These are phyloP conservation scores for Golubevia pallescens DNA, from an alignment of 1,284 basidiomycete genomes.

Conservation along the genomic window DNA sequence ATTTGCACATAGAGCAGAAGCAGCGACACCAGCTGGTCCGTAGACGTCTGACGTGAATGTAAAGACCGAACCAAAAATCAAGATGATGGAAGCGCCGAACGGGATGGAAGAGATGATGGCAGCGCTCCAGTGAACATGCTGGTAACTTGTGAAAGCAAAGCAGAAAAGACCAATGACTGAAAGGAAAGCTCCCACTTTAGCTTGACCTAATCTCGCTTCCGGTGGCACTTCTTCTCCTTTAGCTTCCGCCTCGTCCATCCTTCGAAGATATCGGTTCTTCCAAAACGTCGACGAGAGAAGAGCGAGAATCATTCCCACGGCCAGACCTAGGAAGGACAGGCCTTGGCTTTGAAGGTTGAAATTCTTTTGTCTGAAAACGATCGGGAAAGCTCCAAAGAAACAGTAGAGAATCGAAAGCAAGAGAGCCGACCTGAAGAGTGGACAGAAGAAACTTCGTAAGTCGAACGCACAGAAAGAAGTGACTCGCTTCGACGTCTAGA, in stretches of 20 bases:
- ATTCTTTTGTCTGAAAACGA: conserved; percentile 70
- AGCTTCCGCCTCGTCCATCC: conserved; percentile 35
- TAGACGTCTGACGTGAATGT: conserved; percentile 72
- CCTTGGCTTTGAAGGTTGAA: conserved; percentile 71
- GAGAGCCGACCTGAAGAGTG: conserved; percentile 64
- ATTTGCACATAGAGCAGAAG: conserved; percentile 78
- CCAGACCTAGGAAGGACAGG: conserved; percentile 76
- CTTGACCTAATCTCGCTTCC: conserved; percentile 74
- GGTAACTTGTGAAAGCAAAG: conserved; percentile 76
- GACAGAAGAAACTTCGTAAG: not conserved
- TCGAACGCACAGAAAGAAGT: not conserved
- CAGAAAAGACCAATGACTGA: conserved; percentile 74
- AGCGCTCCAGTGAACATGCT: conserved; percentile 72
- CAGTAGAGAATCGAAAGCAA: conserved; percentile 79
- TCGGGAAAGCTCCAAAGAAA: conserved; percentile 75
- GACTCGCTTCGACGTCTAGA: not conserved
- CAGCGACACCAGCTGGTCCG: conserved; percentile 72
- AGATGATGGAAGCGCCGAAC: conserved; percentile 67
- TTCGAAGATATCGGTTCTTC: conserved; percentile 66
- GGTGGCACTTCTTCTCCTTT: conserved; percentile 71
- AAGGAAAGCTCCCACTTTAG: conserved; percentile 74
- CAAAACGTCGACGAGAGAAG: conserved; percentile 72
- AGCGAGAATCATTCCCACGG: conserved; percentile 72
- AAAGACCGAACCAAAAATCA: conserved; percentile 74
- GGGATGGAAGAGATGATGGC: conserved; percentile 71